Evolutionary conservation across 257 asterid genomes (phyloP).

Genomic region (Nicotiana otophora): DNA sequence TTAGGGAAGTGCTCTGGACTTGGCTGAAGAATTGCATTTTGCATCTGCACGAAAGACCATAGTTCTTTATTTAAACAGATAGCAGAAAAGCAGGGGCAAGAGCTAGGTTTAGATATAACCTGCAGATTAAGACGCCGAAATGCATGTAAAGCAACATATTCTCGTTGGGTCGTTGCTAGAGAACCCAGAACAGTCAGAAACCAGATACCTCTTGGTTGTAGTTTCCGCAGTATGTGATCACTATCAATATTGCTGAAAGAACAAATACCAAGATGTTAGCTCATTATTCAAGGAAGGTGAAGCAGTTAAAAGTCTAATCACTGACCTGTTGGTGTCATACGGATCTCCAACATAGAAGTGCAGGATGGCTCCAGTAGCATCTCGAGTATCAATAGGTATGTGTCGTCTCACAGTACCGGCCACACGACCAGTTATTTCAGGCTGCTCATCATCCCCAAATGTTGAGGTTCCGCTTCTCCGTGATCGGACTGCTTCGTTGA

Average conservation of each 20-base stretch:
- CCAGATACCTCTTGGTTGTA: conserved; percentile 86
- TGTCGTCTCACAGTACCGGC: conserved; percentile 97
- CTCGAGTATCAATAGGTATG: conserved; percentile 86
- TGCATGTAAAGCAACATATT: conserved; percentile 88
- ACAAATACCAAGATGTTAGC: background rate
- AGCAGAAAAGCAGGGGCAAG: background rate
- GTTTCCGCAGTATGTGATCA: conserved; percentile 84
- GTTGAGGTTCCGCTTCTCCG: conserved; percentile 52
- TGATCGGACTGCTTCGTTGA: conserved; percentile 45
- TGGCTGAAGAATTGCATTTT: conserved; percentile 97
- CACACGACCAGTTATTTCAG: conserved; percentile 75
- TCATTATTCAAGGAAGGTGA: background rate
- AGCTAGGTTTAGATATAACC: conserved; percentile 36
- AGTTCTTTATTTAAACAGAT: conserved; percentile 10
- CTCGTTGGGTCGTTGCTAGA: conserved; percentile 94
- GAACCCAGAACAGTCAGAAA: conserved; percentile 83
- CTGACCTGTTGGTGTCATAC: conserved; percentile 71
- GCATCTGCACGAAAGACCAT: conserved; percentile 58
- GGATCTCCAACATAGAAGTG: conserved; percentile 91
- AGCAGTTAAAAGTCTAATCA: background rate
- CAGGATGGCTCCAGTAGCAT: conserved; percentile 80
- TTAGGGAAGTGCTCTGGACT: conserved; percentile 93
- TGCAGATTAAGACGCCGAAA: conserved; percentile 90
- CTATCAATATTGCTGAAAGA: conserved; percentile 60
- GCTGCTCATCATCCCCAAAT: conserved; percentile 64